Conservation (phyloP, 768 basidiomycete genomes). For the Atractiella rhizophila region DNA sequence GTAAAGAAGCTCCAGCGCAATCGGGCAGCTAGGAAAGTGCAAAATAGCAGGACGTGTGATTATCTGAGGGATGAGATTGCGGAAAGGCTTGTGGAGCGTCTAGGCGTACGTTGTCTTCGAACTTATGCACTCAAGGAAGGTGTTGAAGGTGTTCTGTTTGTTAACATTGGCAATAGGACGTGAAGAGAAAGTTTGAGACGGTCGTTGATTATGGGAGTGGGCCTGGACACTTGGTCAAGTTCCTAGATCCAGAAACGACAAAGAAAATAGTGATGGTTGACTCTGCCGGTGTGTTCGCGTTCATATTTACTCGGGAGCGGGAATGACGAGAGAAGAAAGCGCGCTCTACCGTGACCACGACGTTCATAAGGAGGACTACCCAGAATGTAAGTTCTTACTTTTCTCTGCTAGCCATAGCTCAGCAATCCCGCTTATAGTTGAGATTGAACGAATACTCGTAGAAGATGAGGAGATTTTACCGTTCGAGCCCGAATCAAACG, state of each 20-base stretch:
- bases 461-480: slow-evolving; percentile 75
- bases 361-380: slow-evolving; percentile 42
- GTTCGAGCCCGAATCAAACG: slow-evolving; percentile 51
- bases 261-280: slow-evolving; percentile 63
- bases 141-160: neutral
- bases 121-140: neutral
- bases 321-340: slow-evolving; percentile 27
- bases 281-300: slow-evolving; percentile 37
- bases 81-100: slow-evolving; percentile 65
- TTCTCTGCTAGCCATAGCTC: neutral
- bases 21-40: slow-evolving; percentile 7
- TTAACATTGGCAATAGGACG: slow-evolving; percentile 35
- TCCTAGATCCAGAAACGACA: slow-evolving; percentile 42
- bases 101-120: slow-evolving; percentile 33
- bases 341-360: slow-evolving; percentile 52
- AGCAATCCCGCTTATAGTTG: slow-evolving; percentile 28
- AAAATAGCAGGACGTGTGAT: slow-evolving; percentile 52
- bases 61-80: slow-evolving; percentile 78
- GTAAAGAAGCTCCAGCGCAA: slow-evolving; percentile 7
- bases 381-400: neutral
- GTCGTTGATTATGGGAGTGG: slow-evolving; percentile 76
- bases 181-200: slow-evolving; percentile 53
- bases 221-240: slow-evolving; percentile 68
- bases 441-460: slow-evolving; percentile 45
- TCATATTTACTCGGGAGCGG: neutral